Conservation (phyloP, 805 yeast genomes). For the Schizosaccharomyces octosporus region DNA sequence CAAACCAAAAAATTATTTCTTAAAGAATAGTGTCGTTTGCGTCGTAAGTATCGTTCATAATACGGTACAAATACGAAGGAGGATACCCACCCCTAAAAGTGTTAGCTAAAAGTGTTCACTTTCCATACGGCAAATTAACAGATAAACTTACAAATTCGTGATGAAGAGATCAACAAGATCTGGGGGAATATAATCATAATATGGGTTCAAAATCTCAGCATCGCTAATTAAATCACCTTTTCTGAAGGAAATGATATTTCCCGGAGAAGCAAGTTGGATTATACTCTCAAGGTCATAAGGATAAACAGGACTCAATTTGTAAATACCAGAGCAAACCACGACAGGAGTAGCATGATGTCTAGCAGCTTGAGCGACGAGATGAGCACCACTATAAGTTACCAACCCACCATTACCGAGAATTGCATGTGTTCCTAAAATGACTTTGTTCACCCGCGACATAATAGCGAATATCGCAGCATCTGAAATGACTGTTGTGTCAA, state of each 20-base stretch:
- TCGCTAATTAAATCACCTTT: slow-evolving; percentile 38
- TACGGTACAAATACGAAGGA: slow-evolving; percentile 84
- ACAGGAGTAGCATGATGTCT: slow-evolving; percentile 90
- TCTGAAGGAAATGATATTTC: slow-evolving; percentile 59
- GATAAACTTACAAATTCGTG: slow-evolving; percentile 38
- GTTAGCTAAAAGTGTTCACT: background rate
- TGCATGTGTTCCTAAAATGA: slow-evolving; percentile 70
- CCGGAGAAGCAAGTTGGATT: slow-evolving; percentile 79
- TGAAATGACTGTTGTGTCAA: slow-evolving; percentile 75
- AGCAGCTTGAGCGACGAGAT: slow-evolving; percentile 86
- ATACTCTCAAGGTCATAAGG: slow-evolving; percentile 69
- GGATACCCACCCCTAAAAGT: slow-evolving; percentile 54
- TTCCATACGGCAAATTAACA: background rate
- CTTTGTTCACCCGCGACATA: slow-evolving; percentile 93
- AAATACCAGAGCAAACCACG: slow-evolving; percentile 79
- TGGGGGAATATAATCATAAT: slow-evolving; percentile 77
- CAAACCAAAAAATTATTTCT: background rate
- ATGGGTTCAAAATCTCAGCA: slow-evolving; percentile 65
- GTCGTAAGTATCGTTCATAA: slow-evolving; percentile 81
- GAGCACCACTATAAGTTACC: slow-evolving; percentile 68
- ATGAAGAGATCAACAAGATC: slow-evolving; percentile 83
- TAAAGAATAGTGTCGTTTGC: slow-evolving; percentile 38
- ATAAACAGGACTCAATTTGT: slow-evolving; percentile 75
- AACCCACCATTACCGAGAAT: slow-evolving; percentile 90
- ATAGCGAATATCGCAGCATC: slow-evolving; percentile 84